phyloP scores from a whole-genome alignment of 352 stramenopile species.

The Pythium guiyangense region DNA sequence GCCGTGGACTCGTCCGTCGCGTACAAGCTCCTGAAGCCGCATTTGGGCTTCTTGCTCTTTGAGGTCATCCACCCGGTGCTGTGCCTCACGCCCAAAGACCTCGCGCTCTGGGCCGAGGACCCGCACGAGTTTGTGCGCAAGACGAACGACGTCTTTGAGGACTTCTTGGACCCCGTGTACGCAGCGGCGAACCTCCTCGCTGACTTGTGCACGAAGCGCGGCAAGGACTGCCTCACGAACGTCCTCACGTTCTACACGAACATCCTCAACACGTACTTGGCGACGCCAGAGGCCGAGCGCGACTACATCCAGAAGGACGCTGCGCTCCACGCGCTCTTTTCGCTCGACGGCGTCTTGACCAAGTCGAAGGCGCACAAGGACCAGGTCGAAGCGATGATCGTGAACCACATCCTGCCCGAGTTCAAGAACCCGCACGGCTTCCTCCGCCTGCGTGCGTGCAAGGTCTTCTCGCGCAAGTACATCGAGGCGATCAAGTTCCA shows the following conservation, averaged over 20 bases:
- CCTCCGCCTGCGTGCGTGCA: conserved; percentile 93
- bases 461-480: conserved; percentile 95
- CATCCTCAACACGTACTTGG: conserved; percentile 90
- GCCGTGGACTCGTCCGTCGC: conserved; percentile 93
- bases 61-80: conserved; percentile 96
- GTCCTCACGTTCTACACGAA: conserved; percentile 91
- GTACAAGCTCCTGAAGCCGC: conserved; percentile 97
- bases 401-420: conserved; percentile 94
- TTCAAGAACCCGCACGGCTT: conserved; percentile 95
- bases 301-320: conserved; percentile 97
- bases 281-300: conserved; percentile 55
- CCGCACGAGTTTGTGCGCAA: conserved; percentile 97
- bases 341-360: conserved; percentile 89
- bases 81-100: conserved; percentile 91
- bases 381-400: conserved; percentile 92
- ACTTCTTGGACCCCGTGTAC: conserved; percentile 95
- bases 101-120: conserved; percentile 95
- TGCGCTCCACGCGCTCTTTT: conserved; percentile 92
- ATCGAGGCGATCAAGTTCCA: conserved; percentile 90
- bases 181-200: conserved; percentile 93
- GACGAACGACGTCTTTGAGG: conserved; percentile 96
- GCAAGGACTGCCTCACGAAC: conserved; percentile 92
- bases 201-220: conserved; percentile 93
- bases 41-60: conserved; percentile 96
- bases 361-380: conserved; percentile 93